Conservation (phyloP, 1,284 basidiomycete species). For the Pisolithus thermaeus region DNA sequence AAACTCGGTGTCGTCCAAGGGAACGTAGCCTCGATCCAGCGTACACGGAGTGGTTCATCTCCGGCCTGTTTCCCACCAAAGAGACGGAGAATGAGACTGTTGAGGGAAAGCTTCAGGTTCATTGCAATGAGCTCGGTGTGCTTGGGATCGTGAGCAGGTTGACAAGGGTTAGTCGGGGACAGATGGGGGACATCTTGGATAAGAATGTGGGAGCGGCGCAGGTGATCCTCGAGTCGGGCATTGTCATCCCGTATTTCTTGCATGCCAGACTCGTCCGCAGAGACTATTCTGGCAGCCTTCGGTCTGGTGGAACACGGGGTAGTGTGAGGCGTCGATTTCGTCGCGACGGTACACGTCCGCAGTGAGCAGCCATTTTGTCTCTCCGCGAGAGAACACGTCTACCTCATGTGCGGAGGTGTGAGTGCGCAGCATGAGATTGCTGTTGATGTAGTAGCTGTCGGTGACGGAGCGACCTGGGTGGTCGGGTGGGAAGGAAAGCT, state of each 20-base stretch:
- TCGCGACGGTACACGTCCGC: constrained; percentile 99
- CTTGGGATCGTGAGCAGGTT: constrained; percentile 67
- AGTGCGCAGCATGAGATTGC: constrained; percentile 86
- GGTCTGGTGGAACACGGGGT: constrained; percentile 99
- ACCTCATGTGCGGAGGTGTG: constrained; percentile 99
- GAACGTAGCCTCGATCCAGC: constrained; percentile 98
- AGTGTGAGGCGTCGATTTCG: constrained; percentile 96
- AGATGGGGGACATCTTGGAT: constrained; percentile 85
- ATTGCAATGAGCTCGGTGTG: constrained; percentile 69
- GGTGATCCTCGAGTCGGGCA: constrained; percentile 50
- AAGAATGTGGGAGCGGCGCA: constrained; percentile 67
- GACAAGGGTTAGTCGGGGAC: constrained; percentile 75
- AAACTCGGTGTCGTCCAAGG: constrained; percentile 97
- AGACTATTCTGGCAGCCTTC: constrained; percentile 86
- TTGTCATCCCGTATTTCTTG: constrained; percentile 63
- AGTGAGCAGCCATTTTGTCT: constrained; percentile 84
- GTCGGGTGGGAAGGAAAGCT: constrained; percentile 88
- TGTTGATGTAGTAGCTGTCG: constrained; percentile 97
- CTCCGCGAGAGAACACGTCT: constrained; percentile 76
- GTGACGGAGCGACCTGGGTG: constrained; percentile 89
- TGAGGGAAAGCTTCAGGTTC: constrained; percentile 91
- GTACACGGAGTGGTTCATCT: constrained; percentile 71
- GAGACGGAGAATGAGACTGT: constrained; percentile 79
- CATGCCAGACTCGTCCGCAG: constrained; percentile 46
- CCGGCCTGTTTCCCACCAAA: constrained; percentile 61